Evolutionary conservation across 2,329 filamentous ascomycete species (phyloP), one percentile per base, ranked within the genome.

Genomic region (Penicillium sp.): DNA sequence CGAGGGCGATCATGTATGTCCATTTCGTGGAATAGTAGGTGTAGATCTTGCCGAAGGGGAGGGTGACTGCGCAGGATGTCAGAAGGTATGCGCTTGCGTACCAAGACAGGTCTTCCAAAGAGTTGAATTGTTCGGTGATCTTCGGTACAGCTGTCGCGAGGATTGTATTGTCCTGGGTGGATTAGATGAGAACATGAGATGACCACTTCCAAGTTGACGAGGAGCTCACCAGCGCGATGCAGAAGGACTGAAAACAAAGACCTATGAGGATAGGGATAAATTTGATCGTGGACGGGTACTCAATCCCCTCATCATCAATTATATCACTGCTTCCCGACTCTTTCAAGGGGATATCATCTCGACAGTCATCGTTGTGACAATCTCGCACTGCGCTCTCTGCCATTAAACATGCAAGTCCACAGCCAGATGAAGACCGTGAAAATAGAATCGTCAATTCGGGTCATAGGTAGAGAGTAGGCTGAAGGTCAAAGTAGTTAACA

Each of bases 51-150:
- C 78, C 79, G 45, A 78, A 78, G 1, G 74, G 66, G 2, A 80
- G 68, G 14, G 76, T 75, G 37, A 80, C 72, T 1, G 76, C 72
- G 55, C 75, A 77, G 4, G 70, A 73, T 1, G 78, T 78, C 23
- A 81, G 62, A 6, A 80, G 68, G 62, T 79, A 79, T 4, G 76
- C 71, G 21, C 73, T 77, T 25, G 77, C 77, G 58, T 82, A 81
- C 79, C 80, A 82, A 23, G 78, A 78, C 2, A 82, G 65, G 55
- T 81, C 78, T 11, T 70, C 69, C 19, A 80, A 63, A 13, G 77
- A 77, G 37, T 80, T 68, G 61, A 82, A 82, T 26, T 79, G 65
- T 57, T 80, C 73, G 1, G 79, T 80, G 39, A 82, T 81, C 23
- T 68, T 70, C 5, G 80, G 80, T 27, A 81, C 76, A 1, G 79